Conservation (phyloP, 2,329 filamentous ascomycete species). For the Pseudocercospora crystallina region DNA sequence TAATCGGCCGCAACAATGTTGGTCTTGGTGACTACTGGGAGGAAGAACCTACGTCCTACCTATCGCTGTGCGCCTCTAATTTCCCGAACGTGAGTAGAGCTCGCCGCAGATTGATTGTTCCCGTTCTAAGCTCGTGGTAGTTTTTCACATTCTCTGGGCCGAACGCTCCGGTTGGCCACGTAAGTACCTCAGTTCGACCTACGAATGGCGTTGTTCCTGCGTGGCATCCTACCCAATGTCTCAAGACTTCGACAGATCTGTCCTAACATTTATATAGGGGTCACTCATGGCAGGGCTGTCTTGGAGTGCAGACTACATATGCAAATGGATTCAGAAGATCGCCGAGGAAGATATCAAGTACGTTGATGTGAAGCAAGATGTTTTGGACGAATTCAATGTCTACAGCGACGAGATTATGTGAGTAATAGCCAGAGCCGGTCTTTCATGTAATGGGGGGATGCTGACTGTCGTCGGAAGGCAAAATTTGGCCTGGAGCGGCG, state of each 20-base stretch:
- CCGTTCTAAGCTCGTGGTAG: constrained; percentile 2
- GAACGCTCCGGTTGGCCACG: constrained; percentile 28
- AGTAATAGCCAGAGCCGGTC: too few relatives aligned
- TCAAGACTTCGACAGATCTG: too few relatives aligned
- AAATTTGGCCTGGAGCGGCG: constrained; percentile 32
- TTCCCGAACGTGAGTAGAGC: constrained; percentile 20
- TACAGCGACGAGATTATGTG: constrained; percentile 34
- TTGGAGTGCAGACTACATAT: constrained; percentile 32
- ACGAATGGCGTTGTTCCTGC: too few relatives aligned
- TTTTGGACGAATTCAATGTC: constrained; percentile 31
- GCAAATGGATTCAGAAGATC: constrained; percentile 33
- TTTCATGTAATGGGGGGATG: too few relatives aligned
- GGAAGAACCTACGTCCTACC: constrained; percentile 27
- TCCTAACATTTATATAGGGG: constrained; percentile 24
- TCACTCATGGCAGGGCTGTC: constrained; percentile 28
- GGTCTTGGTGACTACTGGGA: constrained; percentile 27
- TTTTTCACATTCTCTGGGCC: constrained; percentile 33
- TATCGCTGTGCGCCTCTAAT: constrained; percentile 27
- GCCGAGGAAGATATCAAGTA: constrained; percentile 31
- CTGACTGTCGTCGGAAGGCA: constrained; percentile 6
- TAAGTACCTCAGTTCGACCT: background rate
- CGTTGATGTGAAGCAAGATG: constrained; percentile 28
- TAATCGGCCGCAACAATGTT: constrained; percentile 39
- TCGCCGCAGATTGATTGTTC: background rate
- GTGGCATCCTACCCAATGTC: too few relatives aligned